Evolutionary conservation across 176 grass and related monocot genomes (phyloP).

Genomic region (Aegilops longissima): DNA sequence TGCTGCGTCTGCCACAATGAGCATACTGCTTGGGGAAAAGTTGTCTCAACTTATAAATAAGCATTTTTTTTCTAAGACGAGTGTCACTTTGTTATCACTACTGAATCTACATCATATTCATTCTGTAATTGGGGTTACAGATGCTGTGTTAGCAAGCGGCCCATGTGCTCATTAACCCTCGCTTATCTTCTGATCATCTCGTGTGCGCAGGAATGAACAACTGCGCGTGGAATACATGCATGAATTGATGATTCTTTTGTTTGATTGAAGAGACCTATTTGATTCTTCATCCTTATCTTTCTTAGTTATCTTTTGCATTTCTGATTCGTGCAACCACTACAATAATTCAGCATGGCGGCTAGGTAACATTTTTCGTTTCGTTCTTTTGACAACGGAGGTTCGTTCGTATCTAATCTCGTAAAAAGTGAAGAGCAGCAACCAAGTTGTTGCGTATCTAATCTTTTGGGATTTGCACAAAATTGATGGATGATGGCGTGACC

Average conservation of each 20-base stretch:
- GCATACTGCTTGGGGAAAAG: conserved; percentile 19
- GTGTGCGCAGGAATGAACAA: no score
- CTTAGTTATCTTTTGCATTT: background rate
- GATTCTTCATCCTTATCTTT: background rate
- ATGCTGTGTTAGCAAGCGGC: no score
- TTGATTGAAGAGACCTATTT: background rate
- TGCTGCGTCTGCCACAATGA: conserved; percentile 80
- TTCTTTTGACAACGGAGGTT: no score
- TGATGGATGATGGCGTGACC: background rate
- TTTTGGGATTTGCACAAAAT: background rate
- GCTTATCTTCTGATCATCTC: no score
- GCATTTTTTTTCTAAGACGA: background rate
- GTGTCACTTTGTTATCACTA: no score
- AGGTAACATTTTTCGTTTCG: no score
- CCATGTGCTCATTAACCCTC: no score
- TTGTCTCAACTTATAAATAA: conserved; percentile 37
- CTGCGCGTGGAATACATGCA: no score
- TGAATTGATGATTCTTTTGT: background rate
- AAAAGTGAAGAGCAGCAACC: background rate
- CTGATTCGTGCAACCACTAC: background rate
- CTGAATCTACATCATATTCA: no score
- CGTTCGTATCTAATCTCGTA: background rate
- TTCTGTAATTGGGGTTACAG: no score
- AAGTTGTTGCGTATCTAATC: no score
- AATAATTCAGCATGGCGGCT: background rate